These are phyloP conservation scores for Golubevia pallescens DNA, from an alignment of 1,284 basidiomycete genomes.

Conservation along the genomic window DNA sequence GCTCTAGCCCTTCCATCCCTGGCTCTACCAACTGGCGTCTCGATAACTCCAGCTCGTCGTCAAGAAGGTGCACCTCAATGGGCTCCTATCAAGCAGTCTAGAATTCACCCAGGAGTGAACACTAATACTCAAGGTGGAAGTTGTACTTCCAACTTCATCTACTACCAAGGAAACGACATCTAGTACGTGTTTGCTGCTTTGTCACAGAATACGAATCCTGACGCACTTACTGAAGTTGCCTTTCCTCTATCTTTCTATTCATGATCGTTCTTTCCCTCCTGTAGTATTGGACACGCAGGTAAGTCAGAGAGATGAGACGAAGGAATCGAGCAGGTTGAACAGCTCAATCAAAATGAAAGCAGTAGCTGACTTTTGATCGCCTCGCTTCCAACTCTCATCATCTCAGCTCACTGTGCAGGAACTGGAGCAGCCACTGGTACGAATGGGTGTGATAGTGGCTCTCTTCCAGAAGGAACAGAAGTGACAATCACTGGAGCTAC, in stretches of 20 bases:
- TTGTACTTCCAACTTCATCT: slow-evolving; percentile 41
- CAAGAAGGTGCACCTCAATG: not conserved
- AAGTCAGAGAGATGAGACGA: no score
- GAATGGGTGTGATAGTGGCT: slow-evolving; percentile 26
- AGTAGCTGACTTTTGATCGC: no score
- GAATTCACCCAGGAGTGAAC: slow-evolving; percentile 39
- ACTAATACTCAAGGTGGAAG: slow-evolving; percentile 28
- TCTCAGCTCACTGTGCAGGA: slow-evolving; percentile 26
- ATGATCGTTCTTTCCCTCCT: no score
- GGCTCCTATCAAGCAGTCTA: not conserved
- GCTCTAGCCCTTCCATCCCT: not conserved
- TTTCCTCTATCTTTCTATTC: no score
- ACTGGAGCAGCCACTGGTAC: slow-evolving; percentile 27
- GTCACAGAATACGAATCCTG: no score
- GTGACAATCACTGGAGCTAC: slow-evolving; percentile 38
- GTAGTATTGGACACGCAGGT: slow-evolving; percentile 24
- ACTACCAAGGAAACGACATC: slow-evolving; percentile 25
- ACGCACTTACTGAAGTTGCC: no score
- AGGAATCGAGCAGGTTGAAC: no score
- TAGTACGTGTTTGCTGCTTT: slow-evolving; percentile 7
- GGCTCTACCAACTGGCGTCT: not conserved
- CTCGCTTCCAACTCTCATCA: no score
- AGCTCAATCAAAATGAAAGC: no score
- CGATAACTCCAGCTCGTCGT: not conserved
- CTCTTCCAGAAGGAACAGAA: slow-evolving; percentile 29